Evolutionary conservation across 176 grass and related monocot genomes (phyloP), one percentile per base, ranked within the genome.

Genomic region (Avena insularis): DNA sequence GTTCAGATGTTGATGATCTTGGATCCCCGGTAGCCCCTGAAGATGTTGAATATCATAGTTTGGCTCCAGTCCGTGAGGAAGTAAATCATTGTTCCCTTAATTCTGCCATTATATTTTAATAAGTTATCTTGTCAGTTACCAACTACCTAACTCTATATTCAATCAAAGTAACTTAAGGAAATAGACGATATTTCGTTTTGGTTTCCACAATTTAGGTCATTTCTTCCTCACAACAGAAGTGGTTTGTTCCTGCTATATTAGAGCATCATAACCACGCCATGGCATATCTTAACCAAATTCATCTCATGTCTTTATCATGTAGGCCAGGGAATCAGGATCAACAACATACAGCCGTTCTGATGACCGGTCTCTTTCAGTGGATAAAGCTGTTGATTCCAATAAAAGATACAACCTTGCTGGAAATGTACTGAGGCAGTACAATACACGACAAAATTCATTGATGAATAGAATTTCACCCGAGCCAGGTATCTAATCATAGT

Each of bases 61-160:
- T 99, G 91, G 87, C 94, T 71, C 92, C 92, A 75, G 94, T 99
- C 84, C 87, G 60, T 76, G 94, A 99, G 92, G 97, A 99, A 87
- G 94, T 94, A 84, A 87, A 84, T 43, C 72, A 48, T 78, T 91
- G 53, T 80, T 85, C 67, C 57, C 50, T 85, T 51, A 78, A 9
- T 85, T 53, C 9, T 76, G 15, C 4, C 27, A 76, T 83, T 83
- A 56, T 74, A 56, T 73, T 58, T 47, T 46, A 58, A 50, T 19
- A 73, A 83, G 4, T 72, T 56, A 53, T 79, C 21, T 23, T 23
- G 19, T 79, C 14, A 12, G 47, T 80, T 65, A 10, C 59, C 48
- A 87, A 57, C 58, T 69, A 45, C 51, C 51, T 74, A 80, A 59
- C 35, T 74, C 54, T 6, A 20, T 14, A 10, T 56, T 83, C 63